Base-by-base conservation (phyloP, 805 yeast species). In the Nakazawaea populi region DNA sequence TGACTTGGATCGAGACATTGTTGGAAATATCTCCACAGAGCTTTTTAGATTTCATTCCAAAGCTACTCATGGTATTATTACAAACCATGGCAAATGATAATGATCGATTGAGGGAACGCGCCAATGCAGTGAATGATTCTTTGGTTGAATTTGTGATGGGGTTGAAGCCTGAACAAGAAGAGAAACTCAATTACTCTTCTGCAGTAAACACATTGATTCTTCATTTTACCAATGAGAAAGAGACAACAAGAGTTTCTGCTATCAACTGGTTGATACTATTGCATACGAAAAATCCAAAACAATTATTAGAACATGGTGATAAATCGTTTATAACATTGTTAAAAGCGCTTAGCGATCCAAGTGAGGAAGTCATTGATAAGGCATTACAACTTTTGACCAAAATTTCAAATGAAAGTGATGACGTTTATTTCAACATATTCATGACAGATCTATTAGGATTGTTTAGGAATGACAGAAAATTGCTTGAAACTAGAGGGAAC, bases 201-300 rank as follows among this genome's bases (percentile, higher is more conserved):
- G 82, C 89, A 1, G 82, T 90, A 40, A 82, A 83, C 52, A 83
- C 85, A 4, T 73, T 92, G 51, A 83, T 89, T 4, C 63, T 81
- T 40, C 96, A 90, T 61, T 82, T 87, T 54, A 67, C 81, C 52
- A 83, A 80, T 55, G 89, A 86, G 48, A 84, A 87, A 57, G 96
- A 89, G 54, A 81, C 83, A 31, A 87, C 97, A 0, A 76, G 94
- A 52, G 75, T 89, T 35, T 89, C 95, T 0, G 84, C 94, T 28
- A 70, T 94, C 36, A 96, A 91, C 56, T 94, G 99, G 99, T 72
- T 94, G 34, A 81, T 83, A 12, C 80, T 89, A 76, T 73, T 94
- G 40, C 92, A 90, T 60, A 75, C 80, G 30, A 84, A 84, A 56
- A 84, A 85, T 24, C 85, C 87, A 2, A 67, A 71, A 39, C 75